Evolutionary conservation across 2,329 filamentous ascomycete genomes (phyloP).

Genomic region (Aspergillus quadrilineatus): DNA sequence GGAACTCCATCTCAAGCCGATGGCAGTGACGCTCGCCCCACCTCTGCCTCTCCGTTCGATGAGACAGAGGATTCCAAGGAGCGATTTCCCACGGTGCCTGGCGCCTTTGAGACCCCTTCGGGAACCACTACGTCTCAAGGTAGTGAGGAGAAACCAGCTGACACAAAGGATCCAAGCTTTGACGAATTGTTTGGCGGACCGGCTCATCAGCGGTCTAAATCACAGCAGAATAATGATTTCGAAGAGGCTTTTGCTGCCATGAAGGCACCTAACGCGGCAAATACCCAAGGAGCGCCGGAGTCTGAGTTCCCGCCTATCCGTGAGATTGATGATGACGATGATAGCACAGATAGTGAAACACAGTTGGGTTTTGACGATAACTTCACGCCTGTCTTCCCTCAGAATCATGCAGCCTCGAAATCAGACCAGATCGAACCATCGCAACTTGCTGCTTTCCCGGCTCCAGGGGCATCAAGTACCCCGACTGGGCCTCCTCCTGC

Average conservation of each 20-base stretch:
- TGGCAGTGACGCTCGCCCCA: conserved; percentile 37
- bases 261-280: conserved; percentile 48
- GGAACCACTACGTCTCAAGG: conserved; percentile 50
- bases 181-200: conserved; percentile 48
- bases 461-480: conserved; percentile 40
- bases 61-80: conserved; percentile 26
- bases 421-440: conserved; percentile 38
- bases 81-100: conserved; percentile 24
- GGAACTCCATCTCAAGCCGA: conserved; percentile 46
- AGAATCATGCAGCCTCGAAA: conserved; percentile 27
- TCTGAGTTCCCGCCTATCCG: conserved; percentile 91
- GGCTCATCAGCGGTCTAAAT: conserved; percentile 45
- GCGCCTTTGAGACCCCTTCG: conserved; percentile 19
- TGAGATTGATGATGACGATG: conserved; percentile 74
- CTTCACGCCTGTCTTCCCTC: conserved; percentile 67
- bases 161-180: conserved; percentile 42
- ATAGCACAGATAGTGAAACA: conserved; percentile 66
- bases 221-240: conserved; percentile 48
- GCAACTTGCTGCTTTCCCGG: conserved; percentile 39
- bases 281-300: conserved; percentile 30
- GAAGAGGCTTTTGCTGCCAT: conserved; percentile 49
- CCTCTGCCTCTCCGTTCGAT: conserved; percentile 36
- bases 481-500: conserved; percentile 52
- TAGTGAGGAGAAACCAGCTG: conserved; percentile 23
- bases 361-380: conserved; percentile 81